Conservation (phyloP, 2,329 filamentous ascomycete genomes). For the Bimuria novae-zelandiae region DNA sequence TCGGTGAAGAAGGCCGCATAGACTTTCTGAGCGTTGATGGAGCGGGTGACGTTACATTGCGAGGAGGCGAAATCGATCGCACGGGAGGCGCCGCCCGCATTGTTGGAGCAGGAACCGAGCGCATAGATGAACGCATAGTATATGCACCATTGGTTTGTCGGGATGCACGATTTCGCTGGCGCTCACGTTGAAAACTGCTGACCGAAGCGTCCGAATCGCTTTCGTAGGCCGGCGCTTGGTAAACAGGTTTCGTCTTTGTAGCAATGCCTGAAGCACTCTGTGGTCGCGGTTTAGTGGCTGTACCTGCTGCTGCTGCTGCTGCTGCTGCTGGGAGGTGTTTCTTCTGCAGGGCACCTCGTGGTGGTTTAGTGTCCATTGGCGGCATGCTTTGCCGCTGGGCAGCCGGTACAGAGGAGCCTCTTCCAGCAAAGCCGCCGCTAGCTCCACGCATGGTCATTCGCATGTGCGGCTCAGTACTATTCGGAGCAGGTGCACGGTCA, state of each 20-base stretch:
- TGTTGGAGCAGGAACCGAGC: conserved; percentile 47
- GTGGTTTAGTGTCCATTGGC: conserved; percentile 27
- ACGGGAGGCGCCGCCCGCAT: conserved; percentile 46
- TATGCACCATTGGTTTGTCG: conserved; percentile 52
- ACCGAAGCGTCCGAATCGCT: conserved; percentile 53
- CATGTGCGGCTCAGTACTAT: conserved; percentile 38
- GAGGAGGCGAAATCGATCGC: conserved; percentile 49
- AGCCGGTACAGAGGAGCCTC: conserved; percentile 35
- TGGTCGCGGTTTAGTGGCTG: conserved; percentile 26
- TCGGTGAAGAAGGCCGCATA: conserved; percentile 39
- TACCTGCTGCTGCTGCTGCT: conserved; percentile 20
- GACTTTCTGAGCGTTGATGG: conserved; percentile 35
- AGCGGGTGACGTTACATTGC: conserved; percentile 23
- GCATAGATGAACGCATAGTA: conserved; percentile 76
- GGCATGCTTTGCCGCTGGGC: conserved; percentile 42
- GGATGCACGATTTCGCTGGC: conserved; percentile 49
- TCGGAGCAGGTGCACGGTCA: conserved; percentile 9
- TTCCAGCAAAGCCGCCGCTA: conserved; percentile 33
- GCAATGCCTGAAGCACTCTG: conserved; percentile 29
- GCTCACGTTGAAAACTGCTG: conserved; percentile 76
- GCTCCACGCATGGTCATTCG: conserved; percentile 55
- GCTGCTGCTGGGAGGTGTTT: conserved; percentile 41
- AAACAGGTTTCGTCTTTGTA: conserved; percentile 19
- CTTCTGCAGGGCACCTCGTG: conserved; percentile 46
- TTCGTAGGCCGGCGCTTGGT: conserved; percentile 37